Evolutionary conservation across 371 early-diverging fungal genomes (phyloP), one percentile per base, ranked within the genome.

Genomic region (Thermomucor indicae-seudaticae): DNA sequence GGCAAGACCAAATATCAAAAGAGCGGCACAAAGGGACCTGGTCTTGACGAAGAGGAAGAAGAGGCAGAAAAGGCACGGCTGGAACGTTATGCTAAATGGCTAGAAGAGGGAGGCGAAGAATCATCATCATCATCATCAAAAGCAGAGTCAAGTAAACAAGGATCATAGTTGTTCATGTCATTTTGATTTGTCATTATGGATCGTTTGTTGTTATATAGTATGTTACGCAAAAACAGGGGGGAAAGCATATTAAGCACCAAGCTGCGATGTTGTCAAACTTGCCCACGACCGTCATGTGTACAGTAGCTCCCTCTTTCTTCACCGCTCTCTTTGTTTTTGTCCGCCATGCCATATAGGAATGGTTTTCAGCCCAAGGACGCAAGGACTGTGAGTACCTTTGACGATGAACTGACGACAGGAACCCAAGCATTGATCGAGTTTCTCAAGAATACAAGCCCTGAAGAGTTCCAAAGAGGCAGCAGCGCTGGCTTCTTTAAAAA

Each of bases 31-130:
- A 14, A 23, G 11, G 19, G n/a, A 16, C 11, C 37, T 17, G 57
- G 68, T 12, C 54, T 63, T 22, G 68, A 69, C 25, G 78, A 87
- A 48, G 78, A 76, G 4, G 89, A 89, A 16, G 88, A 85, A 22
- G 73, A 76, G 42, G 88, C 87, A 41, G 86, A 84, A 57, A 75
- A 75, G 53, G 76, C 71, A 47, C 74, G 94, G 27, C 61, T 90
- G 50, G 90, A 89, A 41, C 81, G 80, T 7, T 93, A 86, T 64
- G 88, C 86, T 23, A 78, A 79, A 62, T 93, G 92, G 91, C 65
- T 93, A 34, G 91, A 93, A 55, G 56, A 68, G 45, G 64, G 61
- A 16, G 61, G 46, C n/a, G n/a, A n/a, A n/a, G n/a, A n/a, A n/a
- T n/a, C n/a, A n/a, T n/a, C n/a, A n/a, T n/a, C n/a, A n/a, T n/a